phyloP scores from a whole-genome alignment of 352 stramenopile genomes.

The Pythium phragmitis region DNA sequence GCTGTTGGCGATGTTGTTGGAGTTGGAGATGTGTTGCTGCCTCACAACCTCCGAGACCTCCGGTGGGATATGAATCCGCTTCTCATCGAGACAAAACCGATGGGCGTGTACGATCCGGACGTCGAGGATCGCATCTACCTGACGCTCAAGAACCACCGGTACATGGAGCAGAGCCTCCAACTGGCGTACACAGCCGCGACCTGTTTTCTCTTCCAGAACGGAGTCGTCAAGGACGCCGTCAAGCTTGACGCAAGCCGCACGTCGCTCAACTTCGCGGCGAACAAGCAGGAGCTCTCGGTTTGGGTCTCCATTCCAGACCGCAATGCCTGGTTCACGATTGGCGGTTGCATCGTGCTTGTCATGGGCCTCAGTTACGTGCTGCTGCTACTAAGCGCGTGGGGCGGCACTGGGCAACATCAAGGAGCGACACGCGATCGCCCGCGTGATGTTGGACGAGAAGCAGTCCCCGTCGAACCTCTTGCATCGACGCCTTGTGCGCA shows the following conservation, averaged over 20 bases:
- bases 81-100: not conserved
- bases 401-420: not conserved
- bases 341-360: conserved; percentile 7
- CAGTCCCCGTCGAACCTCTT: conserved; percentile 17
- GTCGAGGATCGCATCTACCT: conserved; percentile 2
- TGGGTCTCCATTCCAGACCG: conserved; percentile 6
- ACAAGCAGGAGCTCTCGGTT: conserved; percentile 9
- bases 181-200: not conserved
- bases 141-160: conserved; percentile 5
- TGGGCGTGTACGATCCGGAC: not conserved
- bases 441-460: conserved; percentile 17
- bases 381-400: not conserved
- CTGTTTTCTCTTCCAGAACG: conserved; percentile 13
- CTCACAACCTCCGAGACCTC: conserved; percentile 3
- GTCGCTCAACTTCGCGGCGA: conserved; percentile 6
- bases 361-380: not conserved
- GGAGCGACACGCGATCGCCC: conserved; percentile 15
- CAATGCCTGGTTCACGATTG: conserved; percentile 18
- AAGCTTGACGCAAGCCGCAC: not conserved
- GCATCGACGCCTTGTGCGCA: not conserved
- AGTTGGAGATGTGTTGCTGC: not conserved
- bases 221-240: conserved; percentile 6
- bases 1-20: too few relatives aligned
- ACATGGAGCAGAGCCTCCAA: conserved; percentile 9
- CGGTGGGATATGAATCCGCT: not conserved